phyloP scores from a whole-genome alignment of 345 rosid genomes.

The Excoecaria agallocha region DNA sequence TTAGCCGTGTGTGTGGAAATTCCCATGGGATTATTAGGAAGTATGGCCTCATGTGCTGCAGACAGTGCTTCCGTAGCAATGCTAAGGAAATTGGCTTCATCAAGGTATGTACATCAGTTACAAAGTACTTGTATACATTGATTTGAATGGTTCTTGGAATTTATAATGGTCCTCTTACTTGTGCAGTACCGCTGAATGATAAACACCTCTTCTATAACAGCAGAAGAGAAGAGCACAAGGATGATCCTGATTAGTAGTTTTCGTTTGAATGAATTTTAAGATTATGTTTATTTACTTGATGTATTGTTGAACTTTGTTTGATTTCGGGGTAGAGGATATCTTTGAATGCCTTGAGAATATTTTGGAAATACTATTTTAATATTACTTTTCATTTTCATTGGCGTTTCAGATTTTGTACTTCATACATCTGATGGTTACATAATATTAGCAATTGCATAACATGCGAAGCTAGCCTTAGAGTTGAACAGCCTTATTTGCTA shows the following conservation, averaged over 20 bases:
- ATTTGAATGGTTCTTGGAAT: background rate
- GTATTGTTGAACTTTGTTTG: conserved; percentile 4
- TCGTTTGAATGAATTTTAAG: background rate
- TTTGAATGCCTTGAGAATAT: background rate
- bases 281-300: conserved; percentile 8
- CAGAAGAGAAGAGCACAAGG: background rate
- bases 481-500: too few relatives aligned
- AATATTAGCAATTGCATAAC: too few relatives aligned
- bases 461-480: too few relatives aligned
- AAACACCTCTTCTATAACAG: background rate
- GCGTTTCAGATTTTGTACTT: background rate
- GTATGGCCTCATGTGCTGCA: conserved; percentile 43
- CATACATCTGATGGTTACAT: background rate
- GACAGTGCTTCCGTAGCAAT: conserved; percentile 41
- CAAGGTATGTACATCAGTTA: conserved; percentile 14
- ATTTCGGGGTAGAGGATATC: background rate
- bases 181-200: conserved; percentile 30
- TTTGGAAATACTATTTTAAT: background rate
- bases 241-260: background rate
- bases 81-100: conserved; percentile 41
- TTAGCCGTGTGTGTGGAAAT: conserved; percentile 38
- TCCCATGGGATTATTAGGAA: conserved; percentile 36
- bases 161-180: background rate
- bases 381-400: background rate
- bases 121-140: background rate